Percentiles rank a stretch among this genome's conserved stretches.
Conservation (phyloP, 2,329 filamentous ascomycete species). For the Neoscytalidium dimidiatum region DNA sequence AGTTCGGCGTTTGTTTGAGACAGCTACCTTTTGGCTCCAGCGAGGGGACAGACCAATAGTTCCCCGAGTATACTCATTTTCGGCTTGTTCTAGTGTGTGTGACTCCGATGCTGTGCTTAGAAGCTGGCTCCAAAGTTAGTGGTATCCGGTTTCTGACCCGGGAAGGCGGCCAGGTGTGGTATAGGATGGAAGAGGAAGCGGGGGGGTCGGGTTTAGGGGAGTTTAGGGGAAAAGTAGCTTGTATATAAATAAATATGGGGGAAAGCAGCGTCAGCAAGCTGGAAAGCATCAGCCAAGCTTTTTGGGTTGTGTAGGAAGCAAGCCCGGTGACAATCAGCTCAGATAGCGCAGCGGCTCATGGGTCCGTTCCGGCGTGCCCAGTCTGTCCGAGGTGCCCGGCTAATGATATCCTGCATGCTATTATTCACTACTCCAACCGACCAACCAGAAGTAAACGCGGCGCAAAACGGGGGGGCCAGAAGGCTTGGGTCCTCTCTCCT, state of each 20-base stretch:
- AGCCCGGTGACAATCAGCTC: constrained; percentile 4
- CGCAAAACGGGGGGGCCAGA: not conserved
- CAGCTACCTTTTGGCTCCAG: not conserved
- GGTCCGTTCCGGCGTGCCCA: not conserved
- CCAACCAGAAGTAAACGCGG: not conserved
- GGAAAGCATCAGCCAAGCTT: not conserved
- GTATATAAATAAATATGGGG: constrained; percentile 10
- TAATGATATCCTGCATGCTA: constrained; percentile 8
- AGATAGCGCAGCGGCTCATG: constrained; percentile 1
- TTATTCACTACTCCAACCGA: not conserved
- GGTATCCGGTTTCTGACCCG: not conserved
- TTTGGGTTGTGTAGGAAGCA: constrained; percentile 2
- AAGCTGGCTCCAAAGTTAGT: not conserved
- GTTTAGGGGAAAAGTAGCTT: not conserved
- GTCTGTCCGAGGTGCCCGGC: not conserved
- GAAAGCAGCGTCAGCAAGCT: not conserved
- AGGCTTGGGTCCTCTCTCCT: not conserved
- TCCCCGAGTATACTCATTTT: not conserved
- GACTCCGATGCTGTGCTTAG: not conserved
- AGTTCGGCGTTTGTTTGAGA: not conserved
- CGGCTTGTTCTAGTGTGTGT: not conserved
- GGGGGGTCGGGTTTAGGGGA: not conserved
- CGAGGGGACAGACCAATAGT: not conserved
- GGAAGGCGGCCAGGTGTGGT: not conserved
- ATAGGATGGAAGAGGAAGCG: not conserved